These are phyloP conservation scores for Microdochium trichocladiopsis DNA, from an alignment of 2,329 filamentous ascomycete genomes.

Conservation along the genomic window DNA sequence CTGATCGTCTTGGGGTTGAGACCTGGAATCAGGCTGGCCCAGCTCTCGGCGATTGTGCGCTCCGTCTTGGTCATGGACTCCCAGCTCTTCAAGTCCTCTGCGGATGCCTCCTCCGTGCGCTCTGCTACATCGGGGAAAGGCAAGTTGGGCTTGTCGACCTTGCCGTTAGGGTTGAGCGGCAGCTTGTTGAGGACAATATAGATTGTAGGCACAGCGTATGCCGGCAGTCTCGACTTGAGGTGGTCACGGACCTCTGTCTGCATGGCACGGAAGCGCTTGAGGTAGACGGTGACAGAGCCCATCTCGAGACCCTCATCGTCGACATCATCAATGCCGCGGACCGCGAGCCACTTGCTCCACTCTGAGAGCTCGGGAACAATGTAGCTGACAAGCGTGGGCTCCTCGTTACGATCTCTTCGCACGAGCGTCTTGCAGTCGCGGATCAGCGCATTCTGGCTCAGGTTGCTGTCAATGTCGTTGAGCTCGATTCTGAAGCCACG, in stretches of 20 bases:
- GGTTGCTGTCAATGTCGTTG: slow-evolving; percentile 81
- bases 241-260: slow-evolving; percentile 51
- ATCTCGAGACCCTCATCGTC: slow-evolving; percentile 44
- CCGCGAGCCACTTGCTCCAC: slow-evolving; percentile 63
- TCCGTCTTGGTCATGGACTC: slow-evolving; percentile 49
- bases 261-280: slow-evolving; percentile 36
- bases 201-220: slow-evolving; percentile 68
- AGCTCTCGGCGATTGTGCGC: slow-evolving; percentile 60
- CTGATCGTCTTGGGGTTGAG: slow-evolving; percentile 62
- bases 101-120: slow-evolving; percentile 39
- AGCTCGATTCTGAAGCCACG: slow-evolving; percentile 94
- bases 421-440: slow-evolving; percentile 83
- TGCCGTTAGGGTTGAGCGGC: slow-evolving; percentile 80
- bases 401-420: slow-evolving; percentile 75
- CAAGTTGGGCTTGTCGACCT: slow-evolving; percentile 71
- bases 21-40: slow-evolving; percentile 63
- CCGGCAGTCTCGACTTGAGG: slow-evolving; percentile 64
- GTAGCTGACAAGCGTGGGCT: slow-evolving; percentile 82
- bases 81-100: slow-evolving; percentile 33
- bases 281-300: slow-evolving; percentile 31
- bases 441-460: slow-evolving; percentile 67
- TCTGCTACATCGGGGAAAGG: slow-evolving; percentile 74
- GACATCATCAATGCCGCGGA: slow-evolving; percentile 44
- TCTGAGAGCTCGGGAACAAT: slow-evolving; percentile 74
- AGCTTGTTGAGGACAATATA: slow-evolving; percentile 67